A percentile compares a stretch with the other conserved stretches of the same genome.
Conservation (phyloP, 768 basidiomycete species). For the Dendrothele bispora region DNA sequence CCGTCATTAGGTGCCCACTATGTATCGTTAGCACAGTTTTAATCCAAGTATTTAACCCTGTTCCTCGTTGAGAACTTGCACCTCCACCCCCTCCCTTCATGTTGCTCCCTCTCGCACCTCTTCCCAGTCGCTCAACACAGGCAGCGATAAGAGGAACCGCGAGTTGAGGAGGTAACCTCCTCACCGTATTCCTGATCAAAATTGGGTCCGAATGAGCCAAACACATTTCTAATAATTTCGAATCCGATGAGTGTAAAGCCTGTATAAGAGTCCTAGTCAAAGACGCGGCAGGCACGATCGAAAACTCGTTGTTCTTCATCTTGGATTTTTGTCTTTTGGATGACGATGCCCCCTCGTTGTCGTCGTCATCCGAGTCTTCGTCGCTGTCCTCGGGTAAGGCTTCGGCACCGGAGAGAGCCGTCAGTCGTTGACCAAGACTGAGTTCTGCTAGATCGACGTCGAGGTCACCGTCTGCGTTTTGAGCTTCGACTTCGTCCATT, state of each 20-base stretch:
- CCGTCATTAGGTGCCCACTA: constrained; percentile 92
- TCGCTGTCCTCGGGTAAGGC: constrained; percentile 33
- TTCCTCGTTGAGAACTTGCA: constrained; percentile 77
- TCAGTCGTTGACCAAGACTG: constrained; percentile 87
- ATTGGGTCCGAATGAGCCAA: constrained; percentile 77
- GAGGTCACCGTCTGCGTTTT: constrained; percentile 64
- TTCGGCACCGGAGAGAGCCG: constrained; percentile 63
- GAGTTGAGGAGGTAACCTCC: constrained; percentile 81
- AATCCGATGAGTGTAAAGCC: constrained; percentile 93
- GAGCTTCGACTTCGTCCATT: constrained; percentile 49
- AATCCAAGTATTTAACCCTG: constrained; percentile 71
- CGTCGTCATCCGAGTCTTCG: constrained; percentile 19
- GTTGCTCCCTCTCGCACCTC: constrained; percentile 66
- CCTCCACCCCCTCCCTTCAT: constrained; percentile 80
- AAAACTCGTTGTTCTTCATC: constrained; percentile 29
- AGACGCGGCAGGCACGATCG: constrained; percentile 75
- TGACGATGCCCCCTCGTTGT: constrained; percentile 15
- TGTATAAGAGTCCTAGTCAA: constrained; percentile 94
- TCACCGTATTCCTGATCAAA: constrained; percentile 85
- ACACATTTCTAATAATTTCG: constrained; percentile 83
- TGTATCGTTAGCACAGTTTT: constrained; percentile 83
- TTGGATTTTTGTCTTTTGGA: constrained; percentile 30
- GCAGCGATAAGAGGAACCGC: constrained; percentile 84
- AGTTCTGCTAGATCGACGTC: constrained; percentile 89
- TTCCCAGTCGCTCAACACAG: constrained; percentile 85